These are phyloP conservation scores for Aspergillus pseudoterreus DNA, from an alignment of 2,329 filamentous ascomycete genomes.

Conservation along the genomic window DNA sequence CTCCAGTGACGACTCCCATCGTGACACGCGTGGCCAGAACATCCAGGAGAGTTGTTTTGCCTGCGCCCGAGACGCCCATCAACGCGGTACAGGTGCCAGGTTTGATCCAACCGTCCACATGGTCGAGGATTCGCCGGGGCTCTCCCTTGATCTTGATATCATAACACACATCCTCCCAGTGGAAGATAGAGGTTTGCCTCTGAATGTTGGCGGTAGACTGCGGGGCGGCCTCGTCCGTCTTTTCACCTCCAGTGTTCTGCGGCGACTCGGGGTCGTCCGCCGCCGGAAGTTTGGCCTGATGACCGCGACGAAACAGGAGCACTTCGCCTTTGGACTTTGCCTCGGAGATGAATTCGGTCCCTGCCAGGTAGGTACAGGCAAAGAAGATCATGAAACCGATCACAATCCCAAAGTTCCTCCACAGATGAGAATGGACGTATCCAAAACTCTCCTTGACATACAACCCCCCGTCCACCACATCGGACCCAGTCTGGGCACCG, in stretches of 20 bases:
- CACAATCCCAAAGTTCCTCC: conserved; percentile 66
- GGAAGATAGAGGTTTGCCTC: conserved; percentile 69
- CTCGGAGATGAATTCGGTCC: conserved; percentile 43
- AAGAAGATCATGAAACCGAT: conserved; percentile 60
- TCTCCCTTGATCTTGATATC: conserved; percentile 73
- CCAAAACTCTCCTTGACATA: conserved; percentile 54
- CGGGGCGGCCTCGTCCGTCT: background rate
- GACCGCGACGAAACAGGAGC: conserved; percentile 10
- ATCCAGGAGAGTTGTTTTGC: background rate
- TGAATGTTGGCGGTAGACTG: conserved; percentile 12
- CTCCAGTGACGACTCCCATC: background rate
- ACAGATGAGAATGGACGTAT: conserved; percentile 58
- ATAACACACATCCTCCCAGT: conserved; percentile 78
- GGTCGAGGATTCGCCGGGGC: conserved; percentile 55
- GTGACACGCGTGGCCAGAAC: background rate
- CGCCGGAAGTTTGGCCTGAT: background rate
- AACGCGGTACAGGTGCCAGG: conserved; percentile 50
- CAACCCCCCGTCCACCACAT: conserved; percentile 56
- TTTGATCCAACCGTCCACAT: conserved; percentile 50
- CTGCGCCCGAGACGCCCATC: conserved; percentile 35
- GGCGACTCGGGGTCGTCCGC: conserved; percentile 1
- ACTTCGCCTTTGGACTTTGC: conserved; percentile 10
- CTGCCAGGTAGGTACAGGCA: conserved; percentile 53
- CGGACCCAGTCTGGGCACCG: conserved; percentile 52
- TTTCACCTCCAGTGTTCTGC: background rate